A percentile compares a stretch with the other conserved stretches of the same genome.
These are phyloP conservation scores for Parmales sp. DNA, from an alignment of 108 stramenopile species.

Conservation along the genomic window DNA sequence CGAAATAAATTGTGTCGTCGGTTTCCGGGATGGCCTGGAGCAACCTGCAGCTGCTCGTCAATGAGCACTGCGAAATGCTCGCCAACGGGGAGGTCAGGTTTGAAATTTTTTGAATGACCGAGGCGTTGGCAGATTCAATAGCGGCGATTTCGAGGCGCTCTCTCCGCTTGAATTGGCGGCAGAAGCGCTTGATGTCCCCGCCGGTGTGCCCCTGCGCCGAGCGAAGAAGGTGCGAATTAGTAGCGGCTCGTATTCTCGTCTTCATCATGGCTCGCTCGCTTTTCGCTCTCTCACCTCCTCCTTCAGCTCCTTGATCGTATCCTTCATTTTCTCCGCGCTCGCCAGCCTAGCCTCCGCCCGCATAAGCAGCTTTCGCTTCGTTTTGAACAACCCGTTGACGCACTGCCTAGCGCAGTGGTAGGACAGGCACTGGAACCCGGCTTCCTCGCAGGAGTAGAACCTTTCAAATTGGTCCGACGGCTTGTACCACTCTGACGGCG, in stretches of 20 bases:
- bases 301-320: background rate
- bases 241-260: too few relatives aligned
- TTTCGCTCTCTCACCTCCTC: too few relatives aligned
- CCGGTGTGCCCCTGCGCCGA: background rate
- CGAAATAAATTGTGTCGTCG: background rate
- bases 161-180: background rate
- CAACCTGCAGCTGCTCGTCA: background rate
- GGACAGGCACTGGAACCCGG: constrained; percentile 3
- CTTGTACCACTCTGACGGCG: background rate
- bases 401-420: constrained; percentile 12
- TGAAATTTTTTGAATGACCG: too few relatives aligned
- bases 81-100: too few relatives aligned
- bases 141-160: too few relatives aligned
- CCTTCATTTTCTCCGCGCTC: background rate
- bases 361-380: background rate
- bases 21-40: constrained; percentile 3
- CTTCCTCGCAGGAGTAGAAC: background rate
- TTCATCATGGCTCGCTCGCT: too few relatives aligned
- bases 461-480: background rate
- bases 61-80: background rate
- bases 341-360: background rate
- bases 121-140: too few relatives aligned
- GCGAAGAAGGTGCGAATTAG: too few relatives aligned
- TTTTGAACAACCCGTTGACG: background rate
- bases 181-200: constrained; percentile 6